These are phyloP conservation scores for Ganoderma meredithae DNA, from an alignment of 1,284 basidiomycete genomes.

Conservation along the genomic window DNA sequence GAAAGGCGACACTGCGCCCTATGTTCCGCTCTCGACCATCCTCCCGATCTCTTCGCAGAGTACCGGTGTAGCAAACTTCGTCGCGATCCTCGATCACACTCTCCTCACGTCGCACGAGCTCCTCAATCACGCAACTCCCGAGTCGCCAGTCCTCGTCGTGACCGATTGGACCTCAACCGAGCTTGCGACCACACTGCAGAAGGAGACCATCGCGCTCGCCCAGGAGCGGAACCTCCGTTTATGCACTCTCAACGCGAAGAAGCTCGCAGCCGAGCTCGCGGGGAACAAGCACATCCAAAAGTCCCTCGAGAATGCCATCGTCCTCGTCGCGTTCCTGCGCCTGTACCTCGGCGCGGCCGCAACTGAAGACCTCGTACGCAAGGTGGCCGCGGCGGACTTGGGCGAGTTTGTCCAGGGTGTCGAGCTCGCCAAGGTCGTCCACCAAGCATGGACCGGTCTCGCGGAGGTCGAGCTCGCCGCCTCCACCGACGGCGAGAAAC, in stretches of 20 bases:
- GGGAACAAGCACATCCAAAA: conserved; percentile 45
- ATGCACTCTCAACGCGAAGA: conserved; percentile 64
- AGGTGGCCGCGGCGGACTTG: conserved; percentile 54
- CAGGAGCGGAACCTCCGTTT: conserved; percentile 59
- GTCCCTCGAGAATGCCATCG: conserved; percentile 58
- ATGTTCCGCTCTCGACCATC: conserved; percentile 56
- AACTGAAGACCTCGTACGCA: conserved; percentile 57
- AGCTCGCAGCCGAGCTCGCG: conserved; percentile 37
- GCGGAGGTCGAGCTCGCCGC: conserved; percentile 55
- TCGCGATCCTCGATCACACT: conserved; percentile 72
- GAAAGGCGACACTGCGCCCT: conserved; percentile 42
- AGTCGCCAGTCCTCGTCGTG: conserved; percentile 65
- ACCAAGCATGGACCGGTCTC: conserved; percentile 65
- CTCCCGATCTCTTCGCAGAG: conserved; percentile 59
- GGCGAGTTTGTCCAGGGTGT: conserved; percentile 53
- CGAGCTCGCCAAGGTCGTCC: conserved; percentile 54
- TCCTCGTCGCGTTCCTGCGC: conserved; percentile 72
- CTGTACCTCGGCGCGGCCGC: conserved; percentile 74
- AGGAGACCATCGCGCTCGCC: conserved; percentile 50
- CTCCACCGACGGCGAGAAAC: conserved; percentile 33
- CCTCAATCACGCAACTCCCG: conserved; percentile 62
- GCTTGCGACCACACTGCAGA: conserved; percentile 60
- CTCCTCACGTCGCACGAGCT: conserved; percentile 74
- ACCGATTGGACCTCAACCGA: conserved; percentile 72
- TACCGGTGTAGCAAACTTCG: conserved; percentile 65